Base-by-base conservation (phyloP, 108 stramenopile species). In the Nitzschia palea region DNA sequence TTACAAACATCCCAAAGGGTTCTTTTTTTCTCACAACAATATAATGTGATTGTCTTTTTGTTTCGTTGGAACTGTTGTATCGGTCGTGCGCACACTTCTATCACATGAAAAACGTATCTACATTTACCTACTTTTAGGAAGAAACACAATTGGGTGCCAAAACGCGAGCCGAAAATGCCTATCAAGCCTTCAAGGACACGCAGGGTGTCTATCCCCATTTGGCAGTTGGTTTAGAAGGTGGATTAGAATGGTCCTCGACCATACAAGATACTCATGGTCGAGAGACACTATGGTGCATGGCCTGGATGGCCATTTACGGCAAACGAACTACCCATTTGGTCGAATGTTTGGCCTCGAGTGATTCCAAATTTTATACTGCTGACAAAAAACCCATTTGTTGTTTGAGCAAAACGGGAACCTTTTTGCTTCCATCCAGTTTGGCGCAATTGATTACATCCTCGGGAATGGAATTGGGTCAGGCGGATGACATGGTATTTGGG, bases 211-310 rank as follows among this genome's bases (percentile, higher is more conserved):
- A 54, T 47, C 84, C 85, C 32, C 78, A 91, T 66, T 87, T 91
- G 65, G 80, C 84, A 25, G 72, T 96, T 20, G 97, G 95, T 25
- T 59, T 98, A 62, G 97, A 98, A 71, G 97, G 97, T n/a, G 97
- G 97, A 29, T 71, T 96, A 26, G 89, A 94, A 61, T 84, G 74
- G 76, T 44, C 70, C 4, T 29, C 50, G 23, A n/a, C 36, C n/a
- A 66, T 62, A 30, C 50, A 43, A 31, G 44, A 54, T n/a, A 32
- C 37, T 4, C 20, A 52, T 22, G 30, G 42, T 54, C 23, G 67
- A 0, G 42, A 68, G 17, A 76, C 76, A 14, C 60, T 97, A 37
- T 86, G 76, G 78, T 95, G 94, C 70, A 94, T 93, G 86, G 97
- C 97, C 26, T 98, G 90, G 90, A 95, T 96, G 85, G 91, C 90